Conservation (phyloP, 2,329 filamentous ascomycete genomes). For the Seiridium cupressi region DNA sequence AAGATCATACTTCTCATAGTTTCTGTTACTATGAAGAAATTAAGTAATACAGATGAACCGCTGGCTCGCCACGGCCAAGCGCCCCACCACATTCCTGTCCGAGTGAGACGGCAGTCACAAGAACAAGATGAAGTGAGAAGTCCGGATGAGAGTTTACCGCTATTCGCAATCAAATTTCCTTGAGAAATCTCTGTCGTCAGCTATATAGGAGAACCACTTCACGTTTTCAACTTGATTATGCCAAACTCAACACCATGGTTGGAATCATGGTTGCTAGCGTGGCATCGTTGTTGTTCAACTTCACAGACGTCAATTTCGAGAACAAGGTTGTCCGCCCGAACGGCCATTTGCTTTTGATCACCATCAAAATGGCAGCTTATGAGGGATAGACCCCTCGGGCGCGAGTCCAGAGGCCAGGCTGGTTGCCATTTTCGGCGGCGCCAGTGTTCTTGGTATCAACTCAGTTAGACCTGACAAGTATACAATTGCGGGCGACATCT, state of each 20-base stretch:
- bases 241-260: not conserved
- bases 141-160: too few relatives aligned
- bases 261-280: not conserved
- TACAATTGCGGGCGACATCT: constrained; percentile 5
- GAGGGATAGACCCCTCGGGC: not conserved
- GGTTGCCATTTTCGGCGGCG: not conserved
- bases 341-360: not conserved
- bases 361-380: not conserved
- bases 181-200: too few relatives aligned
- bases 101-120: too few relatives aligned
- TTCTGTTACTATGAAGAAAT: too few relatives aligned
- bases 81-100: too few relatives aligned
- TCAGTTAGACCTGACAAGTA: not conserved
- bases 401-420: not conserved
- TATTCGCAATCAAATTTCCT: too few relatives aligned
- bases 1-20: too few relatives aligned
- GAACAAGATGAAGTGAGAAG: too few relatives aligned
- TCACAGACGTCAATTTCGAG: not conserved
- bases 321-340: not conserved
- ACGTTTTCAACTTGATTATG: too few relatives aligned
- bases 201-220: too few relatives aligned
- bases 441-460: not conserved
- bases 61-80: too few relatives aligned
- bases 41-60: too few relatives aligned
- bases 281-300: not conserved